A percentile compares a stretch with the other conserved stretches of the same genome.
Evolutionary conservation across 2,329 filamentous ascomycete species (phyloP).

Genomic region (Ambrosiella xylebori): DNA sequence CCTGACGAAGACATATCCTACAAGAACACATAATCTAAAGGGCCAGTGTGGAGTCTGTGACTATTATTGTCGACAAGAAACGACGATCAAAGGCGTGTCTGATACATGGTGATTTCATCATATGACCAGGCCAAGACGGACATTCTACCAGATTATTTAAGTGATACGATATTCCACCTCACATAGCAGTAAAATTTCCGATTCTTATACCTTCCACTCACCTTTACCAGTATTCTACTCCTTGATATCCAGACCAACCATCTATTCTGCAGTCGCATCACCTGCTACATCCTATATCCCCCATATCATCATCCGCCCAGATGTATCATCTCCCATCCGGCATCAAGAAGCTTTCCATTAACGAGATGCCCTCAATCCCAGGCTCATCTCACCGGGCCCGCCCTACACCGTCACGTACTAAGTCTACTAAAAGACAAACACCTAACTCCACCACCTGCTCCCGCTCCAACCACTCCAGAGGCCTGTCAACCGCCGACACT

Average conservation of each 20-base stretch:
- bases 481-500: conserved; percentile 18
- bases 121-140: no score
- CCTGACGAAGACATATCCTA: no score
- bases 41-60: no score
- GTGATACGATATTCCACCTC: no score
- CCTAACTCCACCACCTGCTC: background rate
- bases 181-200: no score
- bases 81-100: no score
- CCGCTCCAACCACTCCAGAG: background rate
- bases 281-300: background rate
- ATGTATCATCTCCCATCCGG: background rate
- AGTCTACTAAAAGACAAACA: background rate
- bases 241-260: background rate
- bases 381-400: background rate
- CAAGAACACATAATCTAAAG: no score
- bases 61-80: no score
- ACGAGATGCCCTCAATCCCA: background rate
- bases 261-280: background rate
- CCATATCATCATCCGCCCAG: background rate
- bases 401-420: background rate
- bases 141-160: no score
- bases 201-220: no score
- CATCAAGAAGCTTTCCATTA: conserved; percentile 1
- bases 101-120: no score
- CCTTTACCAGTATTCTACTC: no score